phyloP scores from a whole-genome alignment of 2,329 filamentous ascomycete genomes.

The Botrytis fragariae region DNA sequence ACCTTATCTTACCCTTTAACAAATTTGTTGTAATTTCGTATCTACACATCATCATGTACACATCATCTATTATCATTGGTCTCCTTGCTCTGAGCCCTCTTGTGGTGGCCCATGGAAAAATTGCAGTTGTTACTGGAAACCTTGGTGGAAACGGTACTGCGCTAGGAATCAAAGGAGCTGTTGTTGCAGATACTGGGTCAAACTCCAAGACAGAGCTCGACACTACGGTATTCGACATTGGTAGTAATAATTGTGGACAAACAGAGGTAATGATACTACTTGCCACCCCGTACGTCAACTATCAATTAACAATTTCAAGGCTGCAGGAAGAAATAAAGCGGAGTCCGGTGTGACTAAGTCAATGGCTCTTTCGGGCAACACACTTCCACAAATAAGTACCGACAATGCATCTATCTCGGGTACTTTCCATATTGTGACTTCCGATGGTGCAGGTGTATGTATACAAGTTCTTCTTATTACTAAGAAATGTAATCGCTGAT shows the following conservation, averaged over 20 bases:
- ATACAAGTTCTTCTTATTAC: neutral
- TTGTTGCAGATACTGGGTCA: conserved; percentile 43
- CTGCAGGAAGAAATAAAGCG: conserved; percentile 37
- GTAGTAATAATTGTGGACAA: conserved; percentile 26
- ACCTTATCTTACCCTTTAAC: neutral
- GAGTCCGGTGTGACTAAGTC: conserved; percentile 36
- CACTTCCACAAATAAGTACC: conserved; percentile 43
- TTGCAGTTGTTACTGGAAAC: conserved; percentile 36
- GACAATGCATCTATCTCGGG: conserved; percentile 40
- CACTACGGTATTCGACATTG: conserved; percentile 45
- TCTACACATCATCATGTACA: conserved; percentile 4
- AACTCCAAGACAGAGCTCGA: conserved; percentile 46
- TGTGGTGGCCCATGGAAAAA: conserved; percentile 53
- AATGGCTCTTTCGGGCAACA: conserved; percentile 41
- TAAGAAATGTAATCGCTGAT: neutral
- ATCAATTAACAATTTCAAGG: conserved; percentile 37
- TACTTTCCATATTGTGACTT: conserved; percentile 43
- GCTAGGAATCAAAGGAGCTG: conserved; percentile 43
- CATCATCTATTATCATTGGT: neutral
- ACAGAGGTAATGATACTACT: conserved; percentile 15
- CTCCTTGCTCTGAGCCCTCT: conserved; percentile 53
- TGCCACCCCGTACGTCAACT: conserved; percentile 30
- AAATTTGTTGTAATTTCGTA: neutral
- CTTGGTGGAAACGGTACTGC: conserved; percentile 45
- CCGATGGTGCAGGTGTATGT: conserved; percentile 42